Base-by-base conservation (phyloP, 768 basidiomycete species). In the Tephrocybe sp. region DNA sequence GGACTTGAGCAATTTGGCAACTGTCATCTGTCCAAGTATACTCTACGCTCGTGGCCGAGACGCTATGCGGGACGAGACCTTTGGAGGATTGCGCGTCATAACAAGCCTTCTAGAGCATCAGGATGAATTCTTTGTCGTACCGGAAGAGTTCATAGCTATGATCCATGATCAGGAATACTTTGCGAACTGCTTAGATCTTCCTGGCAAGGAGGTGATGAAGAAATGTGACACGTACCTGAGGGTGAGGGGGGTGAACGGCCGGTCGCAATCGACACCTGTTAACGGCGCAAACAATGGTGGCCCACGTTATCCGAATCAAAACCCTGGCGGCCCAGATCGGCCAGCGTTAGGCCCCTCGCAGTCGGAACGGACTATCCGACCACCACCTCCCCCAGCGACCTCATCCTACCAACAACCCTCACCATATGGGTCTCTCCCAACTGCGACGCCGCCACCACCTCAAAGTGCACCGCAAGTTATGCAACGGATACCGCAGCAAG, bases 11-110 rank as follows among this genome's bases (percentile, higher is more conserved):
- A 99, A 99, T 66, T 78, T 99, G 57, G 93, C 97, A 29, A 97
- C 93, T 8, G 95, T 98, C 68, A 94, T 98, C 57, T 88, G 89
- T 61, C 97, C 97, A n/a, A 97, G 92, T 61, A 98, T 99, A 55
- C 82, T 99, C 31, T 97, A 94, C 66, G 87, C 91, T 33, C 78
- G 88, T 49, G 86, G 87, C 16, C 80, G 84, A 46, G 88, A 97
- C 61, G 86, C 91, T 1, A 82, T 88, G 37, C 82, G 88, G 48
- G 95, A 97, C 66, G 94, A 98, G 65, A 97, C 93, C 56, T 97
- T 98, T 62, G 78, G 81, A 42, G 87, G 87, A 12, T 92, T 97
- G 50, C 81, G 79, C 21, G 94, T 93, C 39, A 80, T 97, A 36
- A 91, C 91, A 21, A 79, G 83, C 43, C 71, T 97, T 37, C 73